These are phyloP conservation scores for Symbiotaphrina buchneri DNA, from an alignment of 495 filamentous ascomycete species.

Conservation along the genomic window DNA sequence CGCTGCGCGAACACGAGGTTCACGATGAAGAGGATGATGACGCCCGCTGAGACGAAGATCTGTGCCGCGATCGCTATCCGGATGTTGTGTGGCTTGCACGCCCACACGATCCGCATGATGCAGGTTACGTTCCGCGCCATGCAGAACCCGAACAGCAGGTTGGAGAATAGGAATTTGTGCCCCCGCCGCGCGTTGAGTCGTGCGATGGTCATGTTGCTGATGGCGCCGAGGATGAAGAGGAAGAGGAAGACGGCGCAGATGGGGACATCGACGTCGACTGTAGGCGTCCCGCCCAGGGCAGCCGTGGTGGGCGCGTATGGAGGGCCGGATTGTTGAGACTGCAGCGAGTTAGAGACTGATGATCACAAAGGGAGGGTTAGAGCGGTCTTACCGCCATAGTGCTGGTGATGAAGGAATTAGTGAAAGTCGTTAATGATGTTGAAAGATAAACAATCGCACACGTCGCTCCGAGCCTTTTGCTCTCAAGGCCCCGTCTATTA, in stretches of 20 bases:
- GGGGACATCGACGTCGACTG: conserved; percentile 32
- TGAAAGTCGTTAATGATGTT: too few relatives aligned
- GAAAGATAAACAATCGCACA: too few relatives aligned
- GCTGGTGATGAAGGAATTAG: too few relatives aligned
- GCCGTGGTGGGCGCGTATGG: conserved; percentile 24
- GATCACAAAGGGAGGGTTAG: too few relatives aligned
- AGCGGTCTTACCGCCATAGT: too few relatives aligned
- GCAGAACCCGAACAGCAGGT: conserved; percentile 56
- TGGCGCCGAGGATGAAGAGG: conserved; percentile 35
- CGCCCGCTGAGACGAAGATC: conserved; percentile 53
- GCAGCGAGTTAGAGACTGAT: too few relatives aligned
- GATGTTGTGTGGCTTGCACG: conserved; percentile 20
- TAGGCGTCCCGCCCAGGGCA: conserved; percentile 33
- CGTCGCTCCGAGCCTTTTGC: too few relatives aligned
- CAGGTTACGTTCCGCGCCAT: conserved; percentile 44
- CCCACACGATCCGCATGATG: conserved; percentile 39
- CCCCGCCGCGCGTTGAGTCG: conserved; percentile 27
- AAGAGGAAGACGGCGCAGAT: conserved; percentile 38
- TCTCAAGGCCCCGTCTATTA: too few relatives aligned
- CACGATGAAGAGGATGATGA: conserved; percentile 50
- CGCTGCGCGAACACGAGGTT: conserved; percentile 67
- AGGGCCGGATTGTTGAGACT: too few relatives aligned
- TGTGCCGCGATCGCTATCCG: conserved; percentile 42
- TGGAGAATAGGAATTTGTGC: conserved; percentile 52
- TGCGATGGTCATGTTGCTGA: conserved; percentile 42